Evolutionary conservation across 148 eudicot genomes (phyloP).

Genomic region (Rhododendron ovatum): DNA sequence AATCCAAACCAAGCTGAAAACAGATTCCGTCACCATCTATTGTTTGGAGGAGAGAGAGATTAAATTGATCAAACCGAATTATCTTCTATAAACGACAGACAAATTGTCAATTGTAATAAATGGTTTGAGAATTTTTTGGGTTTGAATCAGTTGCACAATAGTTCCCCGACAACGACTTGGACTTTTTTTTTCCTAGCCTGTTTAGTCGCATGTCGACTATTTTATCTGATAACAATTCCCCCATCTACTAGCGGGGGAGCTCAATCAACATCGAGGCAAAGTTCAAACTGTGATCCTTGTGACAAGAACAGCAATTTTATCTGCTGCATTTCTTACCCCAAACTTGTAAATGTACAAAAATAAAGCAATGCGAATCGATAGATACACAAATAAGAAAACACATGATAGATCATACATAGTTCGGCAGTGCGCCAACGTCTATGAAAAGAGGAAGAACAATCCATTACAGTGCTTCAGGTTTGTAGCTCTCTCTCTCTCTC

Average conservation of each 20-base stretch:
- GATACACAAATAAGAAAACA: background rate
- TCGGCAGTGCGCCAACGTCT: background rate
- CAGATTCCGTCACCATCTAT: background rate
- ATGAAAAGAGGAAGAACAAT: background rate
- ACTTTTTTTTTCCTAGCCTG: background rate
- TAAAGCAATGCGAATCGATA: too few species aligned
- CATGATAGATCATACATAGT: background rate
- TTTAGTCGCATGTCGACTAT: background rate
- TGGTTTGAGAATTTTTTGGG: background rate
- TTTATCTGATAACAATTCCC: background rate
- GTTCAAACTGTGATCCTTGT: background rate
- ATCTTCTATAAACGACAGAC: background rate
- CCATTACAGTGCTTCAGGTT: background rate
- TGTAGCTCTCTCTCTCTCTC: background rate
- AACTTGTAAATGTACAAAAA: background rate
- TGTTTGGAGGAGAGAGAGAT: background rate
- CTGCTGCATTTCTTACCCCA: background rate
- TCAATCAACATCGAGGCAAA: background rate
- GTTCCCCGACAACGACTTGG: background rate
- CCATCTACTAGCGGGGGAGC: background rate
- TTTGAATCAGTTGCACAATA: background rate
- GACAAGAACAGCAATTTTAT: background rate
- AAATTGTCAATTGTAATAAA: background rate
- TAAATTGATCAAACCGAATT: background rate
- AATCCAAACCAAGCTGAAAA: background rate